Evolutionary conservation across 805 yeast genomes (phyloP).

Genomic region (Candida jianshihensis): DNA sequence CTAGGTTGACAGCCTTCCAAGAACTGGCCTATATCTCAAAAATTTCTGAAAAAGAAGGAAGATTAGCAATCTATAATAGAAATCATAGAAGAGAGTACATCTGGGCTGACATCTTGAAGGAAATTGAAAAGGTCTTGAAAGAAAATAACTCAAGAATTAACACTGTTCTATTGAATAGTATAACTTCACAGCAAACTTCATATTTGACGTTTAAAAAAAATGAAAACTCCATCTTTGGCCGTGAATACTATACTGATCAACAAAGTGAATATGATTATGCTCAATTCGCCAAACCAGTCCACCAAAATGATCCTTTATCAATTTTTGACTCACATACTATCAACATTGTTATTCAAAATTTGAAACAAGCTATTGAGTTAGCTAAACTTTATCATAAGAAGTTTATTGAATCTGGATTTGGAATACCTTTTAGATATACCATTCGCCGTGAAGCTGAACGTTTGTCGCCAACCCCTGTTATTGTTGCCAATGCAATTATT

Average conservation of each 20-base stretch:
- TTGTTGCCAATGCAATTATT: conserved; percentile 59
- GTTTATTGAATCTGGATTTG: conserved; percentile 21
- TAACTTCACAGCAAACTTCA: conserved; percentile 14
- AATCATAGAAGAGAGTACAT: conserved; percentile 36
- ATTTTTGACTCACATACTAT: conserved; percentile 17
- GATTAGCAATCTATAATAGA: conserved; percentile 48
- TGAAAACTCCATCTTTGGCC: conserved; percentile 28
- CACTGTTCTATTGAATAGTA: conserved; percentile 4
- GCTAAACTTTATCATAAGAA: conserved; percentile 9
- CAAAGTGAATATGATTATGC: conserved; percentile 9
- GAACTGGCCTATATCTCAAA: conserved; percentile 63
- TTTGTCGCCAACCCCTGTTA: conserved; percentile 55
- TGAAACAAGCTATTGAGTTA: conserved; percentile 3
- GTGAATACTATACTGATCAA: conserved; percentile 20
- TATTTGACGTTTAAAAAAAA: not conserved
- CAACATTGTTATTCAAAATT: conserved; percentile 6
- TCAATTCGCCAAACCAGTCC: conserved; percentile 5
- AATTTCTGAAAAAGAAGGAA: conserved; percentile 36
- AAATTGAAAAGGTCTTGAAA: conserved; percentile 49
- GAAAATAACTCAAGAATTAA: conserved; percentile 38
- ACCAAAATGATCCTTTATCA: conserved; percentile 5
- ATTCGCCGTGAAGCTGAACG: conserved; percentile 44
- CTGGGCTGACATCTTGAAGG: conserved; percentile 57
- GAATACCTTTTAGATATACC: conserved; percentile 24
- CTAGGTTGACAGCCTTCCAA: conserved; percentile 64